These are phyloP conservation scores for Aspergillus olivimuriae DNA, from an alignment of 495 filamentous ascomycete genomes.

Conservation along the genomic window DNA sequence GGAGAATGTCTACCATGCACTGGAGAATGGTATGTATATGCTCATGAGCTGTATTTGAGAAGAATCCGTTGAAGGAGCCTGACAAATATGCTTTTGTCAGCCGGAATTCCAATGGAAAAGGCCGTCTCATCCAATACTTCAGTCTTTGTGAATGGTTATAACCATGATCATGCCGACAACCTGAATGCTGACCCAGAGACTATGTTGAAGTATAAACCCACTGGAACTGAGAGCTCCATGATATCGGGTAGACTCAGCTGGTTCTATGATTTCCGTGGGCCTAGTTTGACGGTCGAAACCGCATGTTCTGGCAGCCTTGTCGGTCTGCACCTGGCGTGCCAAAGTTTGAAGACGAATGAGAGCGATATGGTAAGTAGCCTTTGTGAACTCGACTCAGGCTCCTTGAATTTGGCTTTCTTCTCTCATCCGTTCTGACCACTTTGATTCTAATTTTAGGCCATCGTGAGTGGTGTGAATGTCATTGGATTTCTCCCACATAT, in stretches of 20 bases:
- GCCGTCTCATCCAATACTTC: constrained; percentile 8
- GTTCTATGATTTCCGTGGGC: constrained; percentile 24
- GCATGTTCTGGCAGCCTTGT: constrained; percentile 33
- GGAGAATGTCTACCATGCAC: constrained; percentile 13
- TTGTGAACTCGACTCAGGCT: too few relatives aligned
- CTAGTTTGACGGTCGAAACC: constrained; percentile 19
- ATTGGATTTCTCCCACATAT: constrained; percentile 20
- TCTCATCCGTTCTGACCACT: not conserved
- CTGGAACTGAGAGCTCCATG: constrained; percentile 5
- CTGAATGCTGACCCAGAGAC: constrained; percentile 3
- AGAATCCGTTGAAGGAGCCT: too few relatives aligned
- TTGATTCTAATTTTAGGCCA: constrained; percentile 7
- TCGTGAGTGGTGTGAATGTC: constrained; percentile 27
- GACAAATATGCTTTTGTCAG: not conserved
- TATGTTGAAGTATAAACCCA: constrained; percentile 1
- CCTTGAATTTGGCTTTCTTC: not conserved
- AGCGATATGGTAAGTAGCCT: constrained; percentile 15
- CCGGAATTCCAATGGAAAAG: constrained; percentile 4
- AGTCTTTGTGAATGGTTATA: constrained; percentile 10
- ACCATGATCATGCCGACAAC: constrained; percentile 9
- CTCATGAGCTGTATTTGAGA: too few relatives aligned
- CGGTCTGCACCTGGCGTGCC: constrained; percentile 30
- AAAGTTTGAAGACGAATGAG: constrained; percentile 29
- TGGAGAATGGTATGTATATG: constrained; percentile 8
- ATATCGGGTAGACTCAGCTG: constrained; percentile 26